phyloP scores from a whole-genome alignment of 169 alveolate species.

The Babesia ovata region DNA sequence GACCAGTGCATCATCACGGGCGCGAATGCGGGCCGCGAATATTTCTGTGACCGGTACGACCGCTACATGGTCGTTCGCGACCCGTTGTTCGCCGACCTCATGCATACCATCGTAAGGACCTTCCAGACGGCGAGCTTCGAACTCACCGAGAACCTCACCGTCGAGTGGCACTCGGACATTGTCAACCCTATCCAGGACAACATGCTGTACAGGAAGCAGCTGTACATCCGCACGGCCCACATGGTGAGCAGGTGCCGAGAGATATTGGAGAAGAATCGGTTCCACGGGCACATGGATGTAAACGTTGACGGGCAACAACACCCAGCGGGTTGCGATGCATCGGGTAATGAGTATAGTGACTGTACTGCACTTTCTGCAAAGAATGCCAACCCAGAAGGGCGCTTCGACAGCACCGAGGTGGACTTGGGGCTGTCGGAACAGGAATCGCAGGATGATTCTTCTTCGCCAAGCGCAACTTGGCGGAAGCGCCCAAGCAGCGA shows the following conservation, averaged over 20 bases:
- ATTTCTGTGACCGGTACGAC: conserved; percentile 73
- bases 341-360: not conserved
- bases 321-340: no score
- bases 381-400: no score
- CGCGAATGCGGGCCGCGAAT: conserved; percentile 74
- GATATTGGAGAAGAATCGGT: conserved; percentile 9
- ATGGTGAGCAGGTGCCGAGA: conserved; percentile 65
- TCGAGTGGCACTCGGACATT: conserved; percentile 73
- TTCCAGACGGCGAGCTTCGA: conserved; percentile 69
- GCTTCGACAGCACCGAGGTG: not conserved
- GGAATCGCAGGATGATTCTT: not conserved
- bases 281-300: not conserved
- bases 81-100: conserved; percentile 68
- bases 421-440: not conserved
- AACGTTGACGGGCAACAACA: no score
- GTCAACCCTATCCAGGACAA: conserved; percentile 73
- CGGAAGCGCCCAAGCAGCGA: not conserved
- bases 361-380: no score
- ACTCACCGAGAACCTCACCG: conserved; percentile 40
- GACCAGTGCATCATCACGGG: conserved; percentile 70
- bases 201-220: conserved; percentile 57
- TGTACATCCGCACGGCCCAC: conserved; percentile 26
- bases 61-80: conserved; percentile 72
- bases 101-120: conserved; percentile 72
- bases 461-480: not conserved